Evolutionary conservation across 306 rosid species (phyloP).

Genomic region (Malus sieversii): DNA sequence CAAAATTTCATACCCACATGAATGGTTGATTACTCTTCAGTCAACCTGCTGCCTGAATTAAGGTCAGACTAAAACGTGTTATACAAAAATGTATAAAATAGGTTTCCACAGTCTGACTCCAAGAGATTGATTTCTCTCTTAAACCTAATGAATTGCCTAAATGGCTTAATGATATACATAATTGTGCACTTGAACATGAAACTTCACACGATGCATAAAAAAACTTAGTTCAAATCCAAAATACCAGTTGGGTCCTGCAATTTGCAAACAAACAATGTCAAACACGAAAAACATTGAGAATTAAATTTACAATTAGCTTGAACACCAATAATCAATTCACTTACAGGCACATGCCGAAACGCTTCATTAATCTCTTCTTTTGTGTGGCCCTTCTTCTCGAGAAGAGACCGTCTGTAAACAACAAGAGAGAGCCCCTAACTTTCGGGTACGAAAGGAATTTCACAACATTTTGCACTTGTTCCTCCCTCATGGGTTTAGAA

Average conservation of each 20-base stretch:
- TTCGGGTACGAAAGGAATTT: slow-evolving; percentile 78
- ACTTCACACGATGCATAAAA: background rate
- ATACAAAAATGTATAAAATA: background rate
- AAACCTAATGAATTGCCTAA: slow-evolving; percentile 20
- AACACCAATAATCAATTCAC: too few relatives aligned
- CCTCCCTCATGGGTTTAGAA: slow-evolving; percentile 79
- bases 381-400: background rate
- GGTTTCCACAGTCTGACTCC: slow-evolving; percentile 10
- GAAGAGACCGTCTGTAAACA: slow-evolving; percentile 71
- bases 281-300: too few relatives aligned
- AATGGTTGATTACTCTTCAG: slow-evolving; percentile 10
- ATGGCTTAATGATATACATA: slow-evolving; percentile 15
- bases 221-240: background rate
- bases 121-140: slow-evolving; percentile 6
- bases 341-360: too few relatives aligned
- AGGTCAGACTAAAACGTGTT: slow-evolving; percentile 13
- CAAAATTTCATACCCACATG: slow-evolving; percentile 25
- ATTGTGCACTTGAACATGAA: background rate
- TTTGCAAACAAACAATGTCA: too few relatives aligned
- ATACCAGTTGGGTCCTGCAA: background rate
- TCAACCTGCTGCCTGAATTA: slow-evolving; percentile 9
- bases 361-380: too few relatives aligned
- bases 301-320: too few relatives aligned
- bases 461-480: slow-evolving; percentile 87
- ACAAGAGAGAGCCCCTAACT: slow-evolving; percentile 79